Conservation (phyloP, 805 yeast species). For the Candida berthetii region DNA sequence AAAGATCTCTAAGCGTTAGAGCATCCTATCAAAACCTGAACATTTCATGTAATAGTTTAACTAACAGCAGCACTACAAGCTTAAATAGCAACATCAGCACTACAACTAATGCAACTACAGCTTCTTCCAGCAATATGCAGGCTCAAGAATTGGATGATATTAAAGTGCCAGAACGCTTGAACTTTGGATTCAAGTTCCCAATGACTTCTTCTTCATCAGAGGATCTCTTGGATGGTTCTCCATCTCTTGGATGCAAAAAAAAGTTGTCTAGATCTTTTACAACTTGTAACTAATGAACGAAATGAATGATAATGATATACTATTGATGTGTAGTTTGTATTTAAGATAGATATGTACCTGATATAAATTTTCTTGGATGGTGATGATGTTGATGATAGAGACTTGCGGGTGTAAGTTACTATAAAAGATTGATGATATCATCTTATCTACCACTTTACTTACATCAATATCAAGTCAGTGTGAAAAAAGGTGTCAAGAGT, state of each 20-base stretch:
- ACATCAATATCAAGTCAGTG: too few species aligned
- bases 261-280: conserved; percentile 15
- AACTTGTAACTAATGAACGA: neutral
- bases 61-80: neutral
- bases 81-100: neutral
- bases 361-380: too few species aligned
- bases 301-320: too few species aligned
- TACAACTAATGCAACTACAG: neutral
- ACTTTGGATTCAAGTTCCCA: conserved; percentile 10
- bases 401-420: too few species aligned
- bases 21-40: conserved; percentile 5
- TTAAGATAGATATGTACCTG: too few species aligned
- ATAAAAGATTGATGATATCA: too few species aligned
- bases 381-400: too few species aligned
- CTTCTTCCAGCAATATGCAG: neutral
- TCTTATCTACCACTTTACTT: too few species aligned
- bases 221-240: conserved; percentile 3
- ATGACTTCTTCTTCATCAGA: neutral
- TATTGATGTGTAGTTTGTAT: too few species aligned
- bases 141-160: too few species aligned
- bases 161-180: conserved; percentile 18
- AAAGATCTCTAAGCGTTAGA: conserved; percentile 9
- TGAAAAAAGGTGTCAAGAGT: too few species aligned
- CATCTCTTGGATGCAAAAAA: conserved; percentile 9
- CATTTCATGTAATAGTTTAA: neutral